These are phyloP conservation scores for Aspergillus affinis DNA, from an alignment of 495 filamentous ascomycete genomes.

Conservation along the genomic window DNA sequence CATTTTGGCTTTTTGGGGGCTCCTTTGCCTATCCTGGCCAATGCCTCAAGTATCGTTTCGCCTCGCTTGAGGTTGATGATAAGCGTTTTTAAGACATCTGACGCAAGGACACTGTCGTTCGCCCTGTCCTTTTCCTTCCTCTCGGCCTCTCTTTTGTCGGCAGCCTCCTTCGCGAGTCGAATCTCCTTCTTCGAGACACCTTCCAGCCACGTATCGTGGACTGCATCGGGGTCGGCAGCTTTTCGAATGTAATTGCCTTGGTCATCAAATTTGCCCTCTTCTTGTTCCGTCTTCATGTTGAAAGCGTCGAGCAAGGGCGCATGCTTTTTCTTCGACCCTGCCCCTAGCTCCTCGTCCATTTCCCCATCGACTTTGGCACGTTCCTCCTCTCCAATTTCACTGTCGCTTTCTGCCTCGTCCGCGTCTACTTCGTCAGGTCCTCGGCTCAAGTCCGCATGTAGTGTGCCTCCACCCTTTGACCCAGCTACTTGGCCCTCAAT, in stretches of 20 bases:
- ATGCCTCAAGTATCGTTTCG: constrained; percentile 86
- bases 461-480: constrained; percentile 69
- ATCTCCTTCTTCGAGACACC: constrained; percentile 93
- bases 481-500: constrained; percentile 83
- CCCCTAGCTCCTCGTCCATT: constrained; percentile 83
- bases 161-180: constrained; percentile 79
- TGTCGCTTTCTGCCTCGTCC: constrained; percentile 56
- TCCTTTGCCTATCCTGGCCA: constrained; percentile 74
- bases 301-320: constrained; percentile 96
- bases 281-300: constrained; percentile 87
- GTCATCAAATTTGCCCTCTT: constrained; percentile 90
- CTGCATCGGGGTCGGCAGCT: constrained; percentile 81
- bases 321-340: constrained; percentile 86
- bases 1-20: constrained; percentile 60
- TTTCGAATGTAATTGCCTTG: constrained; percentile 90
- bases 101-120: constrained; percentile 72
- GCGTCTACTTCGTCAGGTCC: constrained; percentile 42
- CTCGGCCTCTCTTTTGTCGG: constrained; percentile 81
- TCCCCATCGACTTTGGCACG: constrained; percentile 66
- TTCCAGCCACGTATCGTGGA: constrained; percentile 90
- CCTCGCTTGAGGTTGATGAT: constrained; percentile 74
- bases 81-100: constrained; percentile 69
- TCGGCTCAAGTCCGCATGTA: constrained; percentile 58
- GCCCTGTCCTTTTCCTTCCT: constrained; percentile 62
- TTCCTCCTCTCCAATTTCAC: constrained; percentile 72